Conservation (phyloP, 2,329 filamentous ascomycete genomes). For the Neoascochyta sp. region DNA sequence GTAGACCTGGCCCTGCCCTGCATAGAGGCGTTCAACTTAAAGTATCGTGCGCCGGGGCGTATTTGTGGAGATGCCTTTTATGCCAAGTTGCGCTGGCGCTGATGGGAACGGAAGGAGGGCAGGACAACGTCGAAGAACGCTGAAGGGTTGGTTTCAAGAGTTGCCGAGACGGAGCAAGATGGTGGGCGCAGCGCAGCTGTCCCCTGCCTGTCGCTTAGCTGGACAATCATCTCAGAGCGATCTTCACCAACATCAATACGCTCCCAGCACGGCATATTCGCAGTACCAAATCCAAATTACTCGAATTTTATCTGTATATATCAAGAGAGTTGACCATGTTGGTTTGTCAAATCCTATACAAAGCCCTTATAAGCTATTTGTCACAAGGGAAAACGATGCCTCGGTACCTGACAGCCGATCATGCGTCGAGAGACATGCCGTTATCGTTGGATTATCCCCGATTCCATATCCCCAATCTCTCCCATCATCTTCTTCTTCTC, state of each 20-base stretch:
- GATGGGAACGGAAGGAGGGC: constrained; percentile 1
- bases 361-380: too few relatives aligned
- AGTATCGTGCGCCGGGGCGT: constrained; percentile 3
- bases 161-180: background rate
- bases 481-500: constrained; percentile 1
- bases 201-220: constrained; percentile 8
- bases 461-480: constrained; percentile 7
- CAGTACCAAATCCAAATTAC: background rate
- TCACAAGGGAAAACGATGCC: too few relatives aligned
- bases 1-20: constrained; percentile 5
- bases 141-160: constrained; percentile 2
- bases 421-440: too few relatives aligned
- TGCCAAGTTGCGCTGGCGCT: background rate
- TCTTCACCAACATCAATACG: constrained; percentile 2
- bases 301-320: too few relatives aligned
- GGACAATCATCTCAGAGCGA: constrained; percentile 3
- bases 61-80: too few relatives aligned
- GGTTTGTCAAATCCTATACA: too few relatives aligned
- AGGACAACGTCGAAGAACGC: background rate
- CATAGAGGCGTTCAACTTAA: constrained; percentile 7
- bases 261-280: background rate
- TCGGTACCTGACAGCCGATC: too few relatives aligned
- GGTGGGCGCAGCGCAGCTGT: constrained; percentile 1
- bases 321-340: too few relatives aligned
- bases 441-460: constrained; percentile 4